Percentiles rank a stretch among this genome's conserved stretches.
phyloP scores from a whole-genome alignment of 129 eudicot species.

The Glebionis coronaria region DNA sequence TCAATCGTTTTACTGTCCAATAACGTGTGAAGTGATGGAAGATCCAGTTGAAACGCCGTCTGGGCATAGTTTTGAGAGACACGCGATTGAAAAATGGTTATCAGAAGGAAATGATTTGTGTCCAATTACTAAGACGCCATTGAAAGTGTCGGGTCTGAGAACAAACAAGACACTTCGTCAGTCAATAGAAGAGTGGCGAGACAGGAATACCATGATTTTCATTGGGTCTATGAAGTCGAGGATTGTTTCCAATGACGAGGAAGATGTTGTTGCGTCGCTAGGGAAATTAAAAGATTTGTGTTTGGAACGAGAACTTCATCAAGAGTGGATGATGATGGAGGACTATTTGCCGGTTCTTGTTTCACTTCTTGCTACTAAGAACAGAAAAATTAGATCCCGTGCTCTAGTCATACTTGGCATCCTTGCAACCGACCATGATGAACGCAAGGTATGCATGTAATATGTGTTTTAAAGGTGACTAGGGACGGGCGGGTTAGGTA shows the following conservation, averaged over 20 bases:
- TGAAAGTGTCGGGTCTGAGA: constrained; percentile 36
- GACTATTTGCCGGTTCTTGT: constrained; percentile 42
- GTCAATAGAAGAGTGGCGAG: constrained; percentile 56
- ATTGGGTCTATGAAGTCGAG: constrained; percentile 45
- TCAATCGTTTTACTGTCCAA: constrained; percentile 53
- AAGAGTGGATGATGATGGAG: constrained; percentile 55
- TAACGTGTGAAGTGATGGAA: constrained; percentile 48
- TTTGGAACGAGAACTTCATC: constrained; percentile 37
- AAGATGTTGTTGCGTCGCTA: constrained; percentile 37
- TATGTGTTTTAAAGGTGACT: neutral
- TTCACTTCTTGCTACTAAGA: constrained; percentile 39
- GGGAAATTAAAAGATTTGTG: constrained; percentile 32
- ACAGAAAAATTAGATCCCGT: constrained; percentile 22
- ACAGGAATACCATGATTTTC: constrained; percentile 44
- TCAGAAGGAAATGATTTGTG: constrained; percentile 38
- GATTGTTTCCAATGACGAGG: constrained; percentile 38
- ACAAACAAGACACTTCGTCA: constrained; percentile 45
- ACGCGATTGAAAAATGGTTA: constrained; percentile 49
- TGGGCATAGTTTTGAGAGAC: constrained; percentile 44
- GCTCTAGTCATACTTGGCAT: constrained; percentile 35
- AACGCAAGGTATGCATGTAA: constrained; percentile 39
- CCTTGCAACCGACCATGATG: constrained; percentile 43
- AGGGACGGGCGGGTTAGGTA: neutral
- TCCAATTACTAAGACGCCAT: constrained; percentile 46
- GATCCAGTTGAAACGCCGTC: constrained; percentile 50